Evolutionary conservation across 305 asterid species (phyloP).

Genomic region (Solanum hybrid): DNA sequence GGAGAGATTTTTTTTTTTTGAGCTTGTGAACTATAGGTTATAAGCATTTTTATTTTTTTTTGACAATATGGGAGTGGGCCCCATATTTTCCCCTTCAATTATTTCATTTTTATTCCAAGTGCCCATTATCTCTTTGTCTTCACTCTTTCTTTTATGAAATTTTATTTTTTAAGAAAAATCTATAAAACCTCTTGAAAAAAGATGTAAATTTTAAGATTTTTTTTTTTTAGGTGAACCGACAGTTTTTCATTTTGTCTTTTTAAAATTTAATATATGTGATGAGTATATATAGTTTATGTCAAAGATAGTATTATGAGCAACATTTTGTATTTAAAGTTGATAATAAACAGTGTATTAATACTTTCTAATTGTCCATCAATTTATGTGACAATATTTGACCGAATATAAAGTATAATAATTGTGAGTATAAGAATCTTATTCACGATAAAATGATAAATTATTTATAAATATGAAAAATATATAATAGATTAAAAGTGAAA

Average conservation of each 20-base stretch:
- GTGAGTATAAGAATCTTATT: not conserved
- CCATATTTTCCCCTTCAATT: conserved; percentile 19
- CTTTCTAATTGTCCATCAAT: not conserved
- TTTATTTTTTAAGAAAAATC: not conserved
- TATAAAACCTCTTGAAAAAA: not conserved
- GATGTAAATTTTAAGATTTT: not conserved
- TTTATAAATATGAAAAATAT: too few relatives aligned
- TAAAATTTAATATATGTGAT: not conserved
- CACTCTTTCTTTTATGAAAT: not conserved
- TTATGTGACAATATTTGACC: not conserved
- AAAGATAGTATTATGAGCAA: not conserved
- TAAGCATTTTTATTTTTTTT: conserved; percentile 1
- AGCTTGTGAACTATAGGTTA: conserved; percentile 5
- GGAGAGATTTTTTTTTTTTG: conserved; percentile 10
- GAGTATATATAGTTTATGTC: not conserved
- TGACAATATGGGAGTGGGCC: conserved; percentile 14
- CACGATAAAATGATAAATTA: not conserved
- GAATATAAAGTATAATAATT: too few relatives aligned
- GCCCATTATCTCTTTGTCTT: conserved; percentile 7
- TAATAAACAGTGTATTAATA: too few relatives aligned
- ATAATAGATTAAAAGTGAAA: not conserved
- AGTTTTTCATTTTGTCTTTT: not conserved
- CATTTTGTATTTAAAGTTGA: not conserved
- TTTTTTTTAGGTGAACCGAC: not conserved
- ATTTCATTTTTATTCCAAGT: conserved; percentile 13